phyloP scores from a whole-genome alignment of 495 filamentous ascomycete species.

The Penicillium argentinense region DNA sequence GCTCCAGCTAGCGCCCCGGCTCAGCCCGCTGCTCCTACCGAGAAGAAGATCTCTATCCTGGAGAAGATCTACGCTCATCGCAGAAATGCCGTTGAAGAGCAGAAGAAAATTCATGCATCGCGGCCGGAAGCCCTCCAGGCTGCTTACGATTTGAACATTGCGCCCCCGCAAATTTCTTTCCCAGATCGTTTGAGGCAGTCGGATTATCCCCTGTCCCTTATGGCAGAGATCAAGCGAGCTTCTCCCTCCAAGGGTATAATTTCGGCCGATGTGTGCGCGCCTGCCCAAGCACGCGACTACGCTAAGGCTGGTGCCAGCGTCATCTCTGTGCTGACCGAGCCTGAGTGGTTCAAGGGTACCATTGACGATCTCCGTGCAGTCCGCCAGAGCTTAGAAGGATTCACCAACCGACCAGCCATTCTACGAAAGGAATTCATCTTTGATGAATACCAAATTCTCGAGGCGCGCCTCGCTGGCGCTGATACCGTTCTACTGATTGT shows the following conservation, averaged over 20 bases:
- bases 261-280: constrained; percentile 80
- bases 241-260: constrained; percentile 97
- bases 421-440: constrained; percentile 98
- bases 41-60: constrained; percentile 79
- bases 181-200: constrained; percentile 75
- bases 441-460: constrained; percentile 96
- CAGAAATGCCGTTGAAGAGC: constrained; percentile 69
- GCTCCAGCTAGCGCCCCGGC: constrained; percentile 16
- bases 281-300: constrained; percentile 87
- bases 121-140: constrained; percentile 84
- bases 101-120: constrained; percentile 84
- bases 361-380: constrained; percentile 92
- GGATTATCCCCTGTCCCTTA: constrained; percentile 77
- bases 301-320: constrained; percentile 92
- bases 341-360: constrained; percentile 97
- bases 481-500: constrained; percentile 97
- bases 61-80: constrained; percentile 90
- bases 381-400: constrained; percentile 80
- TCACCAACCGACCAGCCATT: constrained; percentile 88
- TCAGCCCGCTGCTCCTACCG: constrained; percentile 25
- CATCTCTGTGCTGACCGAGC: constrained; percentile 96
- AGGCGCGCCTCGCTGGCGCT: constrained; percentile 88
- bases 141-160: constrained; percentile 76
- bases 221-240: constrained; percentile 96
- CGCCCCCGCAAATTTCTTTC: constrained; percentile 84